Evolutionary conservation across 192 early-diverging fungal species (phyloP).

Genomic region (Coemansia sp.): DNA sequence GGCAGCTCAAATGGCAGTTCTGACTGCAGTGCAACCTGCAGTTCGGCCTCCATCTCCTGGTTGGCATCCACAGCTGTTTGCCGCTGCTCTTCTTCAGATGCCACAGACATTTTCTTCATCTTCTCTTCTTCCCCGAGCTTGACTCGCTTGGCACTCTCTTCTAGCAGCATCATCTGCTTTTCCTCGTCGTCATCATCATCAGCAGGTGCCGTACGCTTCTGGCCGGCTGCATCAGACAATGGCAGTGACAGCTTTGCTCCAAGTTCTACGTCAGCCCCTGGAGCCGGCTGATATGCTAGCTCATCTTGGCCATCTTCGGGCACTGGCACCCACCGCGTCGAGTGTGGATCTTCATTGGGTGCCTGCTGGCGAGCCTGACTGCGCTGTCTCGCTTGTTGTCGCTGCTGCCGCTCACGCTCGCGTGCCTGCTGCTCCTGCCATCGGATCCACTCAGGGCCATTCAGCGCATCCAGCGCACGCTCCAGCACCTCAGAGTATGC

Average conservation of each 20-base stretch:
- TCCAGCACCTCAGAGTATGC: constrained; percentile 31
- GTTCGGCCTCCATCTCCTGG: constrained; percentile 26
- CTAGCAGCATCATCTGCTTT: constrained; percentile 41
- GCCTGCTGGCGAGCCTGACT: constrained; percentile 11
- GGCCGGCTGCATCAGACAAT: neutral
- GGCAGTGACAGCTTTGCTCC: neutral
- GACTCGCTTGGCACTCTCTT: constrained; percentile 51
- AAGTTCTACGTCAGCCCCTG: constrained; percentile 9
- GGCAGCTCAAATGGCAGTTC: constrained; percentile 24
- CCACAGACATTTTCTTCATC: neutral
- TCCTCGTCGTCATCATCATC: constrained; percentile 46
- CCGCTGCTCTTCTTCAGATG: neutral
- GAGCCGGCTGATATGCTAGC: constrained; percentile 26
- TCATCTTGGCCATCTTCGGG: constrained; percentile 16
- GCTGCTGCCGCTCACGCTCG: constrained; percentile 16
- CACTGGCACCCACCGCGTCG: constrained; percentile 20
- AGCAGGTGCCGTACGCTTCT: constrained; percentile 13
- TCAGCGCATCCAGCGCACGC: constrained; percentile 36
- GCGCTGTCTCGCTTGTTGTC: constrained; percentile 24
- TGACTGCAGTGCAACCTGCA: constrained; percentile 5
- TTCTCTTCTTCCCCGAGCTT: constrained; percentile 14
- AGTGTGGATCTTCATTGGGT: neutral
- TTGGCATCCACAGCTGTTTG: constrained; percentile 7
- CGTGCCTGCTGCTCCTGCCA: constrained; percentile 43
- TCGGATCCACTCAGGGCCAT: constrained; percentile 38